Base-by-base conservation (phyloP, 75 land plant species). In the Sequoiadendron giganteum region DNA sequence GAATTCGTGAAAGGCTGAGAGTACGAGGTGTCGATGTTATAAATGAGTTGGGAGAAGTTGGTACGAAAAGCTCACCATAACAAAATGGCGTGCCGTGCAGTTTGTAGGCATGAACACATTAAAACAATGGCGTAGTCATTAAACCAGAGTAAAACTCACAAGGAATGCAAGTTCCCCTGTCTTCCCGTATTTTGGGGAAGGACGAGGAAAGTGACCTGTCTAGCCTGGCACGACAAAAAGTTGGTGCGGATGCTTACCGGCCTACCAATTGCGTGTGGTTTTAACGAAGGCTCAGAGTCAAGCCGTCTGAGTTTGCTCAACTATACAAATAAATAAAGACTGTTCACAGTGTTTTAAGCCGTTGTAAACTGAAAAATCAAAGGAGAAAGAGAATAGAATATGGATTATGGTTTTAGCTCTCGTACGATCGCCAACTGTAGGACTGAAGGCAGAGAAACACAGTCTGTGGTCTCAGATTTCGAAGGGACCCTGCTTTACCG, bases 401-500 rank as follows among this genome's bases (percentile, higher is more conserved):
- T 75, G 77, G 77, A 75, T 75, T 14, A 75, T 34, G 30, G 70
- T 21, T 65, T 52, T 13, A 14, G 70, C 70, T 25, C 70, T 65
- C 2, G 15, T 3, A 34, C 9, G 25, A 25, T 82, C 4, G 10
- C 32, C 0, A 28, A 82, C 1, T 82, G 84, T 32, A 55, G 13
- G 25, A 85, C 42, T 34, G 38, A 55, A 38, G 68, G 68, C 10
- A 85, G 86, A 38, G 58, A 85, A 38, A 38, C 21, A 2, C 11
- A 91, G 68, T 80, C 95, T 15, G 91, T 93, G 65, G 91, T 91
- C 15, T 43, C 97, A 2, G 96, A 97, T 81, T 88, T 97, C 0
- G 98, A 96, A 72, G 99, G 99, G 9, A 88, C 93, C 2, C 90
- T 97, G 1, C 86, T 96, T 42, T 88, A 85, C 34, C 87, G 93